Evolutionary conservation across 2,329 filamentous ascomycete genomes (phyloP).

Genomic region (Elsinoe batatas): DNA sequence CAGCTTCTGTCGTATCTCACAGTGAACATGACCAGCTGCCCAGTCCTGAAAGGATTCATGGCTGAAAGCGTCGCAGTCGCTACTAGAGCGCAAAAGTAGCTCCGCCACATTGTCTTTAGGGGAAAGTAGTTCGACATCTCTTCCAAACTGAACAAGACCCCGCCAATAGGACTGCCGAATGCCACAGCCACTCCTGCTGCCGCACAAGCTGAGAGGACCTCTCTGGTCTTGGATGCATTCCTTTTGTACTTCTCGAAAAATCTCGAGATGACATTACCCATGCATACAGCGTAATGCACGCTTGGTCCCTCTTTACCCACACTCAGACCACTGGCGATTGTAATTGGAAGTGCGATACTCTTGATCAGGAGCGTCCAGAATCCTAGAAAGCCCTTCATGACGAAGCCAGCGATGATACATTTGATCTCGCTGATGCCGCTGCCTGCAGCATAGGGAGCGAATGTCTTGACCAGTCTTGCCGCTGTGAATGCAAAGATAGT

Average conservation of each 20-base stretch:
- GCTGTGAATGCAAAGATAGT: constrained; percentile 67
- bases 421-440: constrained; percentile 99
- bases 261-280: constrained; percentile 88
- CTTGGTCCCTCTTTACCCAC: constrained; percentile 96
- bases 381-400: constrained; percentile 97
- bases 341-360: constrained; percentile 77
- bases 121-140: constrained; percentile 97
- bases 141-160: constrained; percentile 91
- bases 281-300: constrained; percentile 98
- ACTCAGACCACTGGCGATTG: constrained; percentile 86
- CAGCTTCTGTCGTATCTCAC: constrained; percentile 90
- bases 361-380: constrained; percentile 90
- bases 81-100: constrained; percentile 94
- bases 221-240: constrained; percentile 87
- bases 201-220: constrained; percentile 89
- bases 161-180: constrained; percentile 94
- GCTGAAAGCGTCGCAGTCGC: constrained; percentile 86
- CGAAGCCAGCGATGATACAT: constrained; percentile 95
- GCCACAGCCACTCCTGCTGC: constrained; percentile 93
- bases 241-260: constrained; percentile 86
- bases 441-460: constrained; percentile 90
- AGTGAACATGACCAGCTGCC: constrained; percentile 98
- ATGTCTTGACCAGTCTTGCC: constrained; percentile 76
- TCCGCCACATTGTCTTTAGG: constrained; percentile 93
- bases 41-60: constrained; percentile 96